A percentile compares a stretch with the other conserved stretches of the same genome.
phyloP scores from a whole-genome alignment of 106 monocot genomes.

The Triglochin maritima region DNA sequence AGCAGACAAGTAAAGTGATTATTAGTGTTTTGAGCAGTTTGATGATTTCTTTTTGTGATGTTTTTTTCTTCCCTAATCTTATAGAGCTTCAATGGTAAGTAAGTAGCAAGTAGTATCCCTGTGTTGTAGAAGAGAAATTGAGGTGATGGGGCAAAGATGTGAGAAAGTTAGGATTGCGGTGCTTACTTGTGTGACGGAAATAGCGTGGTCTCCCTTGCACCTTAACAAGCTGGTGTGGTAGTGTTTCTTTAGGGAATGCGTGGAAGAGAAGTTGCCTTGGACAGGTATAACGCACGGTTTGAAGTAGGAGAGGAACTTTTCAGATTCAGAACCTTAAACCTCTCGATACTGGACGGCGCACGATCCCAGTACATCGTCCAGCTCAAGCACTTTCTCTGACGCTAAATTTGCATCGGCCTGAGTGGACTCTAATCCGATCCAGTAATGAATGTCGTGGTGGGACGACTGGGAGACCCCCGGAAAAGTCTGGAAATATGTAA shows the following conservation, averaged over 20 bases:
- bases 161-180: neutral
- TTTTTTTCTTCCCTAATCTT: too few relatives aligned
- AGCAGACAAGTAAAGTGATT: too few relatives aligned
- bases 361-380: constrained; percentile 13
- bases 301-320: constrained; percentile 16
- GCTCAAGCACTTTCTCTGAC: constrained; percentile 16
- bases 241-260: neutral
- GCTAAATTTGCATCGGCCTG: constrained; percentile 13
- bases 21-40: too few relatives aligned
- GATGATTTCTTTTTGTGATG: too few relatives aligned
- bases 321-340: constrained; percentile 14
- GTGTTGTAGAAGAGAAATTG: too few relatives aligned
- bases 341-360: constrained; percentile 17
- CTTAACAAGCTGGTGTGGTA: constrained; percentile 2
- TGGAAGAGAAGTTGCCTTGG: constrained; percentile 3
- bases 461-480: neutral
- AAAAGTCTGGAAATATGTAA: constrained; percentile 1
- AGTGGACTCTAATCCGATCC: constrained; percentile 4
- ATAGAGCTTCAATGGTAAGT: too few relatives aligned
- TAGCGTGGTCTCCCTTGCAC: constrained; percentile 18
- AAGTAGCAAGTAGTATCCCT: too few relatives aligned
- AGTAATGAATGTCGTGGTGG: constrained; percentile 14
- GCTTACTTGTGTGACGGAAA: constrained; percentile 14
- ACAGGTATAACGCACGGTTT: constrained; percentile 17
- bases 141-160: too few relatives aligned